Conservation (phyloP, 768 basidiomycete species). For the Psilocybe azurescens region DNA sequence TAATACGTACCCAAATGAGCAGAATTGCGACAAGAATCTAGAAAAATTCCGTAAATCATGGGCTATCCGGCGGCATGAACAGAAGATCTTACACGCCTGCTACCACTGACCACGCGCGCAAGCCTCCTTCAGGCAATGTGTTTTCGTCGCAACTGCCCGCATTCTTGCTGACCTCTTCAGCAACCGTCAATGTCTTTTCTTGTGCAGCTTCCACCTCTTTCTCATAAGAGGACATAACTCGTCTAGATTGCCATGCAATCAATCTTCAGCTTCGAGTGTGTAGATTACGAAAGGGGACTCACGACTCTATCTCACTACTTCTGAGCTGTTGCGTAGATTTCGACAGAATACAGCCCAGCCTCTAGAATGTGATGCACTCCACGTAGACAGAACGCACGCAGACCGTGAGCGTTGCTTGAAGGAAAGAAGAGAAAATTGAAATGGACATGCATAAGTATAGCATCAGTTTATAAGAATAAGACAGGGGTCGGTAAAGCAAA, state of each 20-base stretch:
- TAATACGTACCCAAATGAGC: slow-evolving; percentile 44
- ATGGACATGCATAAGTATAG: background rate
- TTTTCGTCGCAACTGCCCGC: slow-evolving; percentile 10
- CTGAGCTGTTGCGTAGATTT: no score
- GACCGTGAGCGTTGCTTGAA: background rate
- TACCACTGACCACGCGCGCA: slow-evolving; percentile 46
- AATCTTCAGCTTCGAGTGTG: background rate
- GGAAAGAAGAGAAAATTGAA: background rate
- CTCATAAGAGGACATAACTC: slow-evolving; percentile 8
- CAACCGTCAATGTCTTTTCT: slow-evolving; percentile 4
- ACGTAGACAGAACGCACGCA: background rate
- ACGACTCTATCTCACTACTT: background rate
- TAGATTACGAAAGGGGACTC: background rate
- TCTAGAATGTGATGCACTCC: no score
- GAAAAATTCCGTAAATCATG: background rate
- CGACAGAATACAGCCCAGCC: no score
- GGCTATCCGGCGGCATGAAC: background rate
- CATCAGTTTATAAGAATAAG: slow-evolving; percentile 1
- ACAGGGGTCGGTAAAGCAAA: background rate
- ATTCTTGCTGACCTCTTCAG: slow-evolving; percentile 1
- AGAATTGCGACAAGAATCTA: slow-evolving; percentile 47
- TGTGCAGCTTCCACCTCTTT: slow-evolving; percentile 1
- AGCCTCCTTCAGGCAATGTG: slow-evolving; percentile 43
- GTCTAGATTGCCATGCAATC: background rate
- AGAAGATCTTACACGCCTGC: slow-evolving; percentile 43